phyloP scores from a whole-genome alignment of 2,329 filamentous ascomycete species.

The Pseudopyrenochaeta lycopersici region DNA sequence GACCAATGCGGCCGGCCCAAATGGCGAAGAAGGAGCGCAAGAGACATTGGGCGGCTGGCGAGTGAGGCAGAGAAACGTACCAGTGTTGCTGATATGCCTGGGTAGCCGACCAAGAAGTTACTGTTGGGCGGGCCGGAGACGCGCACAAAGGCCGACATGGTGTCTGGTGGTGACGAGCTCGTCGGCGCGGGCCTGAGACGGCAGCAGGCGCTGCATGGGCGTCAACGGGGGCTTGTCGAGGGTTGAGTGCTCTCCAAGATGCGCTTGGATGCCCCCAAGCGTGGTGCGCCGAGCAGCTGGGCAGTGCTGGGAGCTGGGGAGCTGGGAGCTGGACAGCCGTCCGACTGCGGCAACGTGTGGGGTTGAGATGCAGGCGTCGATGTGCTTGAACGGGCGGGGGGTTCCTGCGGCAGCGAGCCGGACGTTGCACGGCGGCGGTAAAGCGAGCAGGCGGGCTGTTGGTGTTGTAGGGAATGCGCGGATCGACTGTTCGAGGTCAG shows the following conservation, averaged over 20 bases:
- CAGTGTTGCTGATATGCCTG: slow-evolving; percentile 95
- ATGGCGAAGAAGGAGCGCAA: slow-evolving; percentile 7
- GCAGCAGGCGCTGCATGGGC: slow-evolving; percentile 48
- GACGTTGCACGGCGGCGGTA: slow-evolving; percentile 12
- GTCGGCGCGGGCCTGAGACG: slow-evolving; percentile 47
- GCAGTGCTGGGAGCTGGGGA: slow-evolving; percentile 8
- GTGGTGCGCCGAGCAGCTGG: slow-evolving; percentile 17
- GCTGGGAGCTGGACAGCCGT: slow-evolving; percentile 27
- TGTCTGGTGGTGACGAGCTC: slow-evolving; percentile 34
- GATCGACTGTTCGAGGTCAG: slow-evolving; percentile 13
- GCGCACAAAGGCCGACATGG: slow-evolving; percentile 81
- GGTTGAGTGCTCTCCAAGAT: slow-evolving; percentile 5
- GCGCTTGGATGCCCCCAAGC: slow-evolving; percentile 16
- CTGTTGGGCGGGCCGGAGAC: slow-evolving; percentile 97
- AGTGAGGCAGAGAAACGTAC: slow-evolving; percentile 64
- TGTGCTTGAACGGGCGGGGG: slow-evolving; percentile 34
- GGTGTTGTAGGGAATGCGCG: slow-evolving; percentile 14
- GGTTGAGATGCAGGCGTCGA: slow-evolving; percentile 23
- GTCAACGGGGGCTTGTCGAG: slow-evolving; percentile 23
- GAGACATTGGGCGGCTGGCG: slow-evolving; percentile 1
- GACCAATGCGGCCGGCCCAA: slow-evolving; percentile 1
- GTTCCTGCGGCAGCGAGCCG: slow-evolving; percentile 22
- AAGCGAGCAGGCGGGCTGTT: slow-evolving; percentile 9
- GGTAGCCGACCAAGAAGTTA: slow-evolving; percentile 95
- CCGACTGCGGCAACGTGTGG: slow-evolving; percentile 30